Evolutionary conservation across 2,329 filamentous ascomycete genomes (phyloP), one percentile per base, ranked within the genome.

Genomic region (Thermothelomyces thermophilus): DNA sequence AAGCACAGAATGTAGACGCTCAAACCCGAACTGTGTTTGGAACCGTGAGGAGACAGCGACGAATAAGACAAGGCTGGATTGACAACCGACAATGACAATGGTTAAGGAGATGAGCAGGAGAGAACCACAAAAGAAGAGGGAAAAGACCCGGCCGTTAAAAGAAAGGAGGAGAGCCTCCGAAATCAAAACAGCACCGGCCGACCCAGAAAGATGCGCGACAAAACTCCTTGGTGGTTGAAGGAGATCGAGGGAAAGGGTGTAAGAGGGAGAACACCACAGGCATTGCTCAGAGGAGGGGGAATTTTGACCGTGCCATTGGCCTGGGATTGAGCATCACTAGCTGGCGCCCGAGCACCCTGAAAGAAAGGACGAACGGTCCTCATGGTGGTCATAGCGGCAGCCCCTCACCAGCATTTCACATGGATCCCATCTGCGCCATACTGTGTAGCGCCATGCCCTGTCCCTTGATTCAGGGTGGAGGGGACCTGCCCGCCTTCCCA

Each of bases 111-210:
- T 54, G 59, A 59, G 60, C 63, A 48, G 45, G 56, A 61, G 60
- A 65, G n/a, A 64, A 41, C 60, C 55, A 66, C 58, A 62, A 66
- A 56, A 61, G 65, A 62, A 60, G 64, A 59, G 63, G 60, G 63
- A 67, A 68, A 66, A 66, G 66, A 70, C 68, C 69, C 64, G 64
- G 65, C 66, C 66, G 65, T 66, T 55, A 66, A 68, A 41, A 35
- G 9, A 39, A 30, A 68, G 63, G 62, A 66, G 55, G 46, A 62
- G 63, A 63, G 64, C 64, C 68, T 63, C 53, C 55, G 22, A 47
- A 65, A 63, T 66, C 63, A 60, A 66, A 65, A 64, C 68, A 64
- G 61, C 65, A 63, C 55, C 62, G 63, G 65, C 65, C 61, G 63
- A 62, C 64, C 64, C 60, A 62, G 63, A 58, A 64, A 60, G 61